These are phyloP conservation scores for Poronia punctata DNA, from an alignment of 495 filamentous ascomycete species.

Conservation along the genomic window DNA sequence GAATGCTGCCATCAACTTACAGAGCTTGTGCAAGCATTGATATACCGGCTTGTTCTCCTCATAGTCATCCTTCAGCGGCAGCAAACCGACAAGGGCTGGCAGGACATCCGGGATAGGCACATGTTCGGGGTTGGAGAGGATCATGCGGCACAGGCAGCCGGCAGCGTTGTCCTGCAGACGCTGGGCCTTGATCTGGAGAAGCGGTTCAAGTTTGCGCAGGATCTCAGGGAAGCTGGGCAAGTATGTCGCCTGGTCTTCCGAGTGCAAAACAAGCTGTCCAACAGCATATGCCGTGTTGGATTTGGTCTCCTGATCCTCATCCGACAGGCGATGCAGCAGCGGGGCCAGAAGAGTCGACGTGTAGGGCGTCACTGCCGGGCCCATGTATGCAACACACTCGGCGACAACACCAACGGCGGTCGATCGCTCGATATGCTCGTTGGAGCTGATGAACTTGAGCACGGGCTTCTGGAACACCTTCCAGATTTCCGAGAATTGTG, in stretches of 20 bases:
- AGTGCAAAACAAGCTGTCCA: slow-evolving; percentile 75
- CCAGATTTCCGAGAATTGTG: slow-evolving; percentile 78
- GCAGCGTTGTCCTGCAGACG: slow-evolving; percentile 88
- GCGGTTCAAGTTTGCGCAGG: slow-evolving; percentile 72
- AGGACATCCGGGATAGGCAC: slow-evolving; percentile 76
- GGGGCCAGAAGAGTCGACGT: slow-evolving; percentile 70
- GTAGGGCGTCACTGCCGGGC: slow-evolving; percentile 63
- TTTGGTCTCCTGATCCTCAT: slow-evolving; percentile 87
- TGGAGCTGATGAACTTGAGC: slow-evolving; percentile 77
- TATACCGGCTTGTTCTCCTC: slow-evolving; percentile 95
- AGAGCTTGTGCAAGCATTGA: slow-evolving; percentile 78
- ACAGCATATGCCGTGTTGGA: slow-evolving; percentile 90
- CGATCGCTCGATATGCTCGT: slow-evolving; percentile 76
- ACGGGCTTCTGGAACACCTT: slow-evolving; percentile 88
- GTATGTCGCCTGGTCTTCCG: slow-evolving; percentile 62
- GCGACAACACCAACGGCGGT: slow-evolving; percentile 87
- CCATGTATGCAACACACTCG: slow-evolving; percentile 87
- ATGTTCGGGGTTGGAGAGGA: slow-evolving; percentile 68
- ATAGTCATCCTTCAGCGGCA: slow-evolving; percentile 89
- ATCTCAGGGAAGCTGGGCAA: slow-evolving; percentile 68
- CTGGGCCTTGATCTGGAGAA: slow-evolving; percentile 66
- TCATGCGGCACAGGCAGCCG: slow-evolving; percentile 88
- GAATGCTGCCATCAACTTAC: slow-evolving; percentile 44
- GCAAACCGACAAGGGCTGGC: slow-evolving; percentile 65
- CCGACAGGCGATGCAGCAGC: slow-evolving; percentile 76